Evolutionary conservation across 352 stramenopile genomes (phyloP).

Genomic region (Phytophthora nicotianae): DNA sequence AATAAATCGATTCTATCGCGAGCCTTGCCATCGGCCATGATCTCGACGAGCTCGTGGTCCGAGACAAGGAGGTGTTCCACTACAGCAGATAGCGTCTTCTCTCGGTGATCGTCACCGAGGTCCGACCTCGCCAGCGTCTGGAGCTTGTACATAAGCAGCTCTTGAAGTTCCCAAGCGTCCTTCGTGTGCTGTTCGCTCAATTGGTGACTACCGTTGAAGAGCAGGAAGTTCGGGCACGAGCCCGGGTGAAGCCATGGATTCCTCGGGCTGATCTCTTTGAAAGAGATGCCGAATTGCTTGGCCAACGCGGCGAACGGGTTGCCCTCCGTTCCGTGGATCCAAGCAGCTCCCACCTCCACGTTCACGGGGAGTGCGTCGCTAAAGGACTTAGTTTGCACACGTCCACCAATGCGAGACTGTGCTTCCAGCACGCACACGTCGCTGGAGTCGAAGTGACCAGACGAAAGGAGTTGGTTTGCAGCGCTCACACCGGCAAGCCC

Average conservation of each 20-base stretch:
- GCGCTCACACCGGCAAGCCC: slow-evolving; percentile 56
- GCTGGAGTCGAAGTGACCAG: slow-evolving; percentile 32
- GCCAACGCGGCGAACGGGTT: slow-evolving; percentile 54
- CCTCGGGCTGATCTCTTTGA: slow-evolving; percentile 58
- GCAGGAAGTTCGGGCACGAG: slow-evolving; percentile 55
- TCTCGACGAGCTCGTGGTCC: slow-evolving; percentile 34
- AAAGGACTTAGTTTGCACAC: slow-evolving; percentile 59
- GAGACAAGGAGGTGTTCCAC: slow-evolving; percentile 39
- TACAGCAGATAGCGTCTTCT: slow-evolving; percentile 42
- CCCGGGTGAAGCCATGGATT: slow-evolving; percentile 68
- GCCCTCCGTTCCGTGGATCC: slow-evolving; percentile 58
- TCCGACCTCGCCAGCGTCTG: slow-evolving; percentile 40
- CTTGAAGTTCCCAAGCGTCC: slow-evolving; percentile 51
- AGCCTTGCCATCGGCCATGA: slow-evolving; percentile 25
- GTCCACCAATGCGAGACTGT: slow-evolving; percentile 52
- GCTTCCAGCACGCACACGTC: slow-evolving; percentile 60
- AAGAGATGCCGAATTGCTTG: slow-evolving; percentile 46
- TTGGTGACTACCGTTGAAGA: slow-evolving; percentile 38
- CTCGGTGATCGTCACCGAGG: slow-evolving; percentile 7
- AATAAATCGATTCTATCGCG: slow-evolving; percentile 28
- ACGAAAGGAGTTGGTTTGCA: slow-evolving; percentile 48
- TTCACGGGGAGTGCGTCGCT: slow-evolving; percentile 47
- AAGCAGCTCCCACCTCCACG: slow-evolving; percentile 64
- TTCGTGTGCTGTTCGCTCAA: slow-evolving; percentile 43
- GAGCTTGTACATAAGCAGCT: slow-evolving; percentile 51